These are phyloP conservation scores for Penicillium riverlandense DNA, from an alignment of 495 filamentous ascomycete genomes.

Conservation along the genomic window DNA sequence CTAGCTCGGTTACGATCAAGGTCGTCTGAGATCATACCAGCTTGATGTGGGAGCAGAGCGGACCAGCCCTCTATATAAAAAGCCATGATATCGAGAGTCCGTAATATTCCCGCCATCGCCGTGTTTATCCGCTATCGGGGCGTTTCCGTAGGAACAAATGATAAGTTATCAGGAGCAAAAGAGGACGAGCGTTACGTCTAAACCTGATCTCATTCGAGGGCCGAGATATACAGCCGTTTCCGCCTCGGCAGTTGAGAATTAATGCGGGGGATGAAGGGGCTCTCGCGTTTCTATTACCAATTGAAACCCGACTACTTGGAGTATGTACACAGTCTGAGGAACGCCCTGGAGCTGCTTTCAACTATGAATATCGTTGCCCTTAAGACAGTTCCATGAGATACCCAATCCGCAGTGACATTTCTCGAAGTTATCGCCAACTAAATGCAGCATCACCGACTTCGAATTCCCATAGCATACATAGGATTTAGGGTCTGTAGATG, in stretches of 20 bases:
- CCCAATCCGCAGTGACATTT: too few relatives aligned
- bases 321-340: not conserved
- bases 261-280: constrained; percentile 2
- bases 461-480: too few relatives aligned
- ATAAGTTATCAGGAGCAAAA: constrained; percentile 1
- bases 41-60: too few relatives aligned
- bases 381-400: too few relatives aligned
- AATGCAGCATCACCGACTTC: too few relatives aligned
- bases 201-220: not conserved
- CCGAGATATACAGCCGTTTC: not conserved
- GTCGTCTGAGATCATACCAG: too few relatives aligned
- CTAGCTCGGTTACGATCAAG: too few relatives aligned
- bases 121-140: constrained; percentile 16
- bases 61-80: too few relatives aligned
- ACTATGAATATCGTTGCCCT: too few relatives aligned
- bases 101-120: constrained; percentile 2
- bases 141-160: constrained; percentile 4
- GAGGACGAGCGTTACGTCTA: constrained; percentile 1
- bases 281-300: constrained; percentile 2
- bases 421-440: too few relatives aligned
- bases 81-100: not conserved
- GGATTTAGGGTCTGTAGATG: too few relatives aligned
- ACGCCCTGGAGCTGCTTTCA: too few relatives aligned
- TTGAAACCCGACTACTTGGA: not conserved
- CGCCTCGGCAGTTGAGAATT: not conserved